phyloP scores from a whole-genome alignment of 441 rosid species.

The Populus trichocarpa region DNA sequence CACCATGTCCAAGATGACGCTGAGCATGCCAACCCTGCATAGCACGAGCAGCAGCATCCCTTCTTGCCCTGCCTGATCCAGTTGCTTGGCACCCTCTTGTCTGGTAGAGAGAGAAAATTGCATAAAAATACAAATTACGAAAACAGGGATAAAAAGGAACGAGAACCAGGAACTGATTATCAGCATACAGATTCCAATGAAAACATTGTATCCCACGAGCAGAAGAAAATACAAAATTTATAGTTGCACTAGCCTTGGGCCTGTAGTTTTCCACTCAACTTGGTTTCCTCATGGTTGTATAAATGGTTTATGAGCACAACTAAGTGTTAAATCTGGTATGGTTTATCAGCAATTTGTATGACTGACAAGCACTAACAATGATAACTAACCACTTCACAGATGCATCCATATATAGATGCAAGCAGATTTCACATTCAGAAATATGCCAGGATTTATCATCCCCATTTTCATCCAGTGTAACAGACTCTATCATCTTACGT shows the following conservation, averaged over 20 bases:
- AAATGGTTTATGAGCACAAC: neutral
- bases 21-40: constrained; percentile 94
- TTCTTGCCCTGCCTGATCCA: constrained; percentile 69
- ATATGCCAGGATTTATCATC: neutral
- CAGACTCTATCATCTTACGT: neutral
- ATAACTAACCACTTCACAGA: neutral
- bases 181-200: neutral
- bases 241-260: neutral
- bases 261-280: neutral
- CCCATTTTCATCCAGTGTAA: neutral
- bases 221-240: neutral
- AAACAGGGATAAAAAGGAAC: neutral
- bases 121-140: neutral
- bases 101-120: constrained; percentile 23
- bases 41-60: constrained; percentile 90
- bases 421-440: neutral
- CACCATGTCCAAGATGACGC: constrained; percentile 67
- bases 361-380: neutral
- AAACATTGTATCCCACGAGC: neutral
- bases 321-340: neutral
- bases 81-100: constrained; percentile 46
- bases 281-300: neutral
- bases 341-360: neutral
- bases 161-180: neutral
- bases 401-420: neutral